Conservation (phyloP, 768 basidiomycete species). For the Ephemerocybe angulata region DNA sequence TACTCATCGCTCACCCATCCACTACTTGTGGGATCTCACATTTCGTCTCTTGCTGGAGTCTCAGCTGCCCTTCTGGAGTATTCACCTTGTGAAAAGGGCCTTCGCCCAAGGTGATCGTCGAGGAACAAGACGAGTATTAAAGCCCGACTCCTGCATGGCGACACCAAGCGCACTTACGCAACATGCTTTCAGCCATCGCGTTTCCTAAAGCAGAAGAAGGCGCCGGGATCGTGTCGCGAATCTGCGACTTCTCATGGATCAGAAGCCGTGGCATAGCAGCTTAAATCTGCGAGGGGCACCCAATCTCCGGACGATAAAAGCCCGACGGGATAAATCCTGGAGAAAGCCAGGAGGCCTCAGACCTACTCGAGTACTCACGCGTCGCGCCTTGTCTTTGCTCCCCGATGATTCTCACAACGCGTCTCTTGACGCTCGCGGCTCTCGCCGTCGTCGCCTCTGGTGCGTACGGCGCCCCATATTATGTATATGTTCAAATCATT, state of each 20-base stretch:
- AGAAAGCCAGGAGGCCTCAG: neutral
- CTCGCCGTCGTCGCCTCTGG: slow-evolving; percentile 21
- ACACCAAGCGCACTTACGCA: neutral
- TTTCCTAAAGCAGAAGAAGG: neutral
- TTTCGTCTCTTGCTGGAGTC: no score
- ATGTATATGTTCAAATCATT: neutral
- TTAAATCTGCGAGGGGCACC: neutral
- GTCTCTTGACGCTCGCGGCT: slow-evolving; percentile 15
- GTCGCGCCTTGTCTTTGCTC: neutral
- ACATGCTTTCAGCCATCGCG: neutral
- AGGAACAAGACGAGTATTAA: no score
- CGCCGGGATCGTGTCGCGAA: neutral
- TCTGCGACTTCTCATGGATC: neutral
- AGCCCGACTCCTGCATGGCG: no score
- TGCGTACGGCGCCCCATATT: slow-evolving; percentile 8
- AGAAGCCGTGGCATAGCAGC: neutral
- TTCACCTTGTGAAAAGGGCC: no score
- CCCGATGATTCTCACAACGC: neutral
- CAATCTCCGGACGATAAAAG: slow-evolving; percentile 2
- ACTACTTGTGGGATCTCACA: no score
- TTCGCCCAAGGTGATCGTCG: no score
- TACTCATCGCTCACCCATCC: no score
- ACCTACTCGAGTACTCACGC: neutral
- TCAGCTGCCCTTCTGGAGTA: no score
- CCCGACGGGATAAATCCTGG: neutral